Base-by-base conservation (phyloP, 116 monocot genomes). In the Dioscorea cayenensis region DNA sequence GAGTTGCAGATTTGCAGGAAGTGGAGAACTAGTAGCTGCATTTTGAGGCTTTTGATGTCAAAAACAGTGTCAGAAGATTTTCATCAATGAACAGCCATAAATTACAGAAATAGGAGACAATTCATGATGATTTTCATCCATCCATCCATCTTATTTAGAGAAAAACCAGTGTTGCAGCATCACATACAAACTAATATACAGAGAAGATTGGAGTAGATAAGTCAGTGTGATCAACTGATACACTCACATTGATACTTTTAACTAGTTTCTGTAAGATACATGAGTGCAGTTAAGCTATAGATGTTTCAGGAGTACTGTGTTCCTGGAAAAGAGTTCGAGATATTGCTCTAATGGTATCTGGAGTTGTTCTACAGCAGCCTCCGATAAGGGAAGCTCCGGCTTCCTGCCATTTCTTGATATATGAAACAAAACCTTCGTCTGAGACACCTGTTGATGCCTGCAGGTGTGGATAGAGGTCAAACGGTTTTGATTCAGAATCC, bases 291-390 rank as follows among this genome's bases (percentile, higher is more conserved):
- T 35, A 65, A 12, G 65, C 3, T 35, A 65, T 35, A 35, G 35
- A 65, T 65, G 35, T 32, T 35, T 65, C 32, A 1, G 65, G 35
- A 35, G 29, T 32, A 65, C 35, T 36, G 18, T 35, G 6, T 35
- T 55, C 52, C 38, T 79, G 79, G 60, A 73, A 80, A 25, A 94
- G 80, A 58, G 74, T 78, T n/a, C 55, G 84, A 17, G 73, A 66
- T 69, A 97, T 97, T 71, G 82, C 97, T 77, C 78, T 84, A 69
- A 97, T 93, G 18, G 90, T 97, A 50, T 77, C 84, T 27, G 93
- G 93, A 68, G 90, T 97, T 51, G 97, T 97, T 66, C 97, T 88
- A 81, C 97, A 97, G 18, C 97, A 97, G 4, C 97, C 97, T 6
- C 97, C 97, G n/a, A 97, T 86, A 5, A 97, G 81, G 27, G 75